Base-by-base conservation (phyloP, 2,329 filamentous ascomycete genomes). In the Penicillium sp. region DNA sequence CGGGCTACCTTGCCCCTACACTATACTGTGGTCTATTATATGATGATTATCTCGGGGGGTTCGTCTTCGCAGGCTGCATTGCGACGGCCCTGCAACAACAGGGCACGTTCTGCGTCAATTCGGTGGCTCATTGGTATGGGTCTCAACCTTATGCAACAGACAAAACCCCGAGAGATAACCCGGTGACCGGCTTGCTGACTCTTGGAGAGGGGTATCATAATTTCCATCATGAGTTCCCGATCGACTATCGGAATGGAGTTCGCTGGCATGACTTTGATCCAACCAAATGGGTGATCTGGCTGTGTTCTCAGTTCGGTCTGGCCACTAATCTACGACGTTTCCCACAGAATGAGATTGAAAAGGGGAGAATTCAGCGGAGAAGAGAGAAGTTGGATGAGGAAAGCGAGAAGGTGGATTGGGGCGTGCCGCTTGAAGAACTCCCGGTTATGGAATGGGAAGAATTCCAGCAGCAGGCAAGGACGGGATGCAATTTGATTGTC, bases 191-290 rank as follows among this genome's bases (percentile, higher is more conserved):
- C 45, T 80, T 94, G 28, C 86, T 92, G 67, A 94, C 91, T 37
- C 88, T 95, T 24, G 91, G 91, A 47, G 91, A 92, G 80, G 91
- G 91, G 33, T 94, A 94, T 81, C 91, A 95, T 85, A 94, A 94
- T 84, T 94, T 94, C 84, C 91, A 95, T 80, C 91, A 95, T 83
- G 91, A 94, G 79, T 95, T 94, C 79, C 91, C 91, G 42, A 92
- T 90, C 7, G 91, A 95, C 78, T 95, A 94, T 85, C 90, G 91
- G 76, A 94, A 94, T 76, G 91, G 90, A 59, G 92, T 93, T 71
- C 83, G 91, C 78, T 94, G 91, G 91, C 89, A 87, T 80, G 91
- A 94, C 79, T 93, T 93, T 74, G 91, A 94, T 77, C 91, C 91
- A 50, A 94, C 91, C 75, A 95, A 94, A 82, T 93, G 91, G 91